Percentiles rank a stretch among this genome's conserved stretches.
Conservation (phyloP, 345 rosid species). For the Euphorbia tirucalli region DNA sequence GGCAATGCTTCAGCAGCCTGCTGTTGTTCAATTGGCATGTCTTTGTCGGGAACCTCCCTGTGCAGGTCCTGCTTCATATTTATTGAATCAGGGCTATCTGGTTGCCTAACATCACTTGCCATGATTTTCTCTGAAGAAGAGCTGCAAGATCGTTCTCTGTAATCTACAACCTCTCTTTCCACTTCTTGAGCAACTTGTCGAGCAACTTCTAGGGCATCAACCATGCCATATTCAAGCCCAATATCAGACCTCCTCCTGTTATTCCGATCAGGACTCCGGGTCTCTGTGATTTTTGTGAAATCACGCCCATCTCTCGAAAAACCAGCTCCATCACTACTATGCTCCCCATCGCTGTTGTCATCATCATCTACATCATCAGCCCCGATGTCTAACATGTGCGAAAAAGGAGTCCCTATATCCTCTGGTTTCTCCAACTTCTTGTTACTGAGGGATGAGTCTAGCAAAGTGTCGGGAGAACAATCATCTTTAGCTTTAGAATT, state of each 20-base stretch:
- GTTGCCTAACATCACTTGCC: conserved; percentile 40
- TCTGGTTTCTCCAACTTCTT: conserved; percentile 30
- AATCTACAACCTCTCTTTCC: conserved; percentile 70
- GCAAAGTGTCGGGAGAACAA: conserved; percentile 37
- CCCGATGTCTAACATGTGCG: conserved; percentile 37
- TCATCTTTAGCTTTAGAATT: conserved; percentile 29
- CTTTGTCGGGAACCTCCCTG: conserved; percentile 34
- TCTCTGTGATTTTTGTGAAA: conserved; percentile 36
- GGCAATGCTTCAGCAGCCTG: conserved; percentile 38
- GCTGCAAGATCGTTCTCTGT: conserved; percentile 56
- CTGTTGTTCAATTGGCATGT: conserved; percentile 41
- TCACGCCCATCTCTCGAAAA: conserved; percentile 38
- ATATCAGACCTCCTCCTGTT: conserved; percentile 49
- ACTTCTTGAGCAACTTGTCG: conserved; percentile 92
- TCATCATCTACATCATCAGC: conserved; percentile 38
- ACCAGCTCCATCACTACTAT: conserved; percentile 34
- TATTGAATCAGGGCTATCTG: conserved; percentile 47
- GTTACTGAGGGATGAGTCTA: conserved; percentile 40
- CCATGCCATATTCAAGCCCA: conserved; percentile 66
- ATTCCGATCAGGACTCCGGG: conserved; percentile 37
- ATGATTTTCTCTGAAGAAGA: conserved; percentile 56
- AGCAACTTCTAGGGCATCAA: conserved; percentile 92
- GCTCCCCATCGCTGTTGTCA: conserved; percentile 33
- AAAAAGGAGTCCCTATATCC: conserved; percentile 26
- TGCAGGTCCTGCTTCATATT: conserved; percentile 32